Base-by-base conservation (phyloP, 2,329 filamentous ascomycete species). In the Colletotrichum sp. region DNA sequence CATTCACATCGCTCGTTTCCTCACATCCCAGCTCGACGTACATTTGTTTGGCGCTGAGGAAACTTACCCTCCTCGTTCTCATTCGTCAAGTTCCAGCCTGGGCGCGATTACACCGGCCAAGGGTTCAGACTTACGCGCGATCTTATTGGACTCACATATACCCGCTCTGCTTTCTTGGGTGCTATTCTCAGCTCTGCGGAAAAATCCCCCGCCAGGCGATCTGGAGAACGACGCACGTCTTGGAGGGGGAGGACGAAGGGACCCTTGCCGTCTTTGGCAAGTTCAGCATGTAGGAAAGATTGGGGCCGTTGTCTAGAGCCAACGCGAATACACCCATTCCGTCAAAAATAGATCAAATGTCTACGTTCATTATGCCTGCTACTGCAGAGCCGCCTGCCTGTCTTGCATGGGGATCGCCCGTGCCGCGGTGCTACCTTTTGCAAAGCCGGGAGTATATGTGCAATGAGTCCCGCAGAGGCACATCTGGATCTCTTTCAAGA, bases 1-100 rank as follows among this genome's bases (percentile, higher is more conserved):
- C 76, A 77, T 10, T 76, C 1, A 32, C 39, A 6, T 21, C 30
- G 12, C 13, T 49, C n/a, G 28, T 67, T 70, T 36, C 34, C 49
- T 64, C 57, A n/a, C 55, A 34, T 26, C 32, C 68, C 55, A 2
- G 63, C 34, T 24, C 8, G 57, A 65, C 39, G 15, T 63, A 4
- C 44, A 10, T 60, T 36, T 44, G 30, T 77, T 78, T 78, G 74
- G 76, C 74, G 76, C 76, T 70, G 70, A 32, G 66, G 34, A 32
- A 24, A 26, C 34, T 52, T 9, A 6, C 3, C 6, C n/a, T 2
- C 26, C 5, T 9, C 21, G 6, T 2, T 26, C 26, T 8, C 21
- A 73, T 76, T 76, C 64, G 73, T n/a, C 65, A 12, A 2, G 34
- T 16, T 30, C 39, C 28, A 57, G 49, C 44, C 32, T 65, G 57